A percentile compares a stretch with the other conserved stretches of the same genome.
Evolutionary conservation across 305 asterid genomes (phyloP).

Genomic region (Nicotiana rustica): DNA sequence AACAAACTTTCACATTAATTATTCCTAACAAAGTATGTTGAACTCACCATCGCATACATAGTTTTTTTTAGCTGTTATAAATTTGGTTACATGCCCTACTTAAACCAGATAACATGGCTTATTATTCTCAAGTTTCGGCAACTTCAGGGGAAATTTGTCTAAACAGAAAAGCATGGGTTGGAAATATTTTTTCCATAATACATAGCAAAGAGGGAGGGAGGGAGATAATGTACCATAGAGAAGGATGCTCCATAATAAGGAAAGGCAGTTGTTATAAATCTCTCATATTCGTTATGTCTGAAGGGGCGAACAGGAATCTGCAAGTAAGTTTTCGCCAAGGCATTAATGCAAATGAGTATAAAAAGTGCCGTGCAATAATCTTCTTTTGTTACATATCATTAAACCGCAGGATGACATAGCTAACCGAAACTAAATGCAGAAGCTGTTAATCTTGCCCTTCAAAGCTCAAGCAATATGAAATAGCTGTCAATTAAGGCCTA

Average conservation of each 20-base stretch:
- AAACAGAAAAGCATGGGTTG: background rate
- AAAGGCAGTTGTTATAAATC: constrained; percentile 83
- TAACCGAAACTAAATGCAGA: background rate
- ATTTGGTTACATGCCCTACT: background rate
- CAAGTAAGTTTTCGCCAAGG: constrained; percentile 34
- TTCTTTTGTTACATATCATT: background rate
- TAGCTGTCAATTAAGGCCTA: background rate
- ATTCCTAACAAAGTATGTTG: background rate
- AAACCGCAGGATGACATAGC: background rate
- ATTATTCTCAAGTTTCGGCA: background rate
- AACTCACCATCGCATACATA: background rate
- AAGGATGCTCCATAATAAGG: constrained; percentile 93
- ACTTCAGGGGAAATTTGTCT: background rate
- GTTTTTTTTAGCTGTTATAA: background rate
- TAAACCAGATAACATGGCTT: background rate
- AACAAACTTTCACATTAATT: background rate
- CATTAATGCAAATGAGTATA: constrained; percentile 25
- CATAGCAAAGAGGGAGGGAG: background rate
- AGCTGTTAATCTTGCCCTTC: constrained; percentile 12
- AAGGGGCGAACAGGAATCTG: constrained; percentile 97
- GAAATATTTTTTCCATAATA: background rate
- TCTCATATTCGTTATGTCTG: constrained; percentile 87
- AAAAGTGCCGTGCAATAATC: constrained; percentile 13
- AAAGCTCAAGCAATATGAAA: constrained; percentile 6
- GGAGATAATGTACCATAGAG: constrained; percentile 61